These are phyloP conservation scores for Neurospora terricola DNA, from an alignment of 495 filamentous ascomycete genomes.

Conservation along the genomic window DNA sequence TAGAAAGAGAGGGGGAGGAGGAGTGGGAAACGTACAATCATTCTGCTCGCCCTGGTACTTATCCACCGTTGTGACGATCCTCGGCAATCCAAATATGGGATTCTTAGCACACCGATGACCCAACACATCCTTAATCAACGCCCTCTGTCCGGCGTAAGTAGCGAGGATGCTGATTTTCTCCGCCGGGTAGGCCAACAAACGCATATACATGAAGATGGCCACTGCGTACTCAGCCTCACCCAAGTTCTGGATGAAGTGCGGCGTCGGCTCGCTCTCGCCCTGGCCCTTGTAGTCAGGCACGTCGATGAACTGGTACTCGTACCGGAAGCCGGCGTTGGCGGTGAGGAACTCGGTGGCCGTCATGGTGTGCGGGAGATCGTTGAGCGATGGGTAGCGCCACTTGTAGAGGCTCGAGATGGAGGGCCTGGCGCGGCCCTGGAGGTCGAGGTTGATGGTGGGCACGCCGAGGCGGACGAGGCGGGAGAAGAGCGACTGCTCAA, in stretches of 20 bases:
- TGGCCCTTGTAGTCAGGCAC: slow-evolving; percentile 87
- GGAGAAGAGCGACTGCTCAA: slow-evolving; percentile 91
- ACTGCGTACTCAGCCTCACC: slow-evolving; percentile 97
- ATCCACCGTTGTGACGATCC: slow-evolving; percentile 88
- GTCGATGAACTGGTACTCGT: slow-evolving; percentile 95
- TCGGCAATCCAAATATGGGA: slow-evolving; percentile 80
- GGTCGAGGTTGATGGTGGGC: slow-evolving; percentile 79
- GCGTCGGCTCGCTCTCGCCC: slow-evolving; percentile 84
- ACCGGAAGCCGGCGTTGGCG: slow-evolving; percentile 86
- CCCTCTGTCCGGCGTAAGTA: slow-evolving; percentile 90
- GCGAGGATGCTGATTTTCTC: slow-evolving; percentile 82
- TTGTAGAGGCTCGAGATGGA: slow-evolving; percentile 83
- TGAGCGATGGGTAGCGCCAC: slow-evolving; percentile 82
- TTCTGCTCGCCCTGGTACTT: slow-evolving; percentile 99
- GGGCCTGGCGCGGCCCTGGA: slow-evolving; percentile 81
- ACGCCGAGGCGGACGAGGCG: slow-evolving; percentile 84
- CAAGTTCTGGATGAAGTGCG: slow-evolving; percentile 94
- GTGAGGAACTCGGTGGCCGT: slow-evolving; percentile 58
- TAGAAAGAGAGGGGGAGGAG: background rate
- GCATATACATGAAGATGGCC: slow-evolving; percentile 95
- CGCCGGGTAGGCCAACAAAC: slow-evolving; percentile 90
- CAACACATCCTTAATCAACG: slow-evolving; percentile 83
- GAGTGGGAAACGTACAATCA: slow-evolving; percentile 60
- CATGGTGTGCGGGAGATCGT: slow-evolving; percentile 67
- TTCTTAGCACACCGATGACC: slow-evolving; percentile 75